These are phyloP conservation scores for Bruguiera gymnorhiza DNA, from an alignment of 345 rosid species.

Conservation along the genomic window DNA sequence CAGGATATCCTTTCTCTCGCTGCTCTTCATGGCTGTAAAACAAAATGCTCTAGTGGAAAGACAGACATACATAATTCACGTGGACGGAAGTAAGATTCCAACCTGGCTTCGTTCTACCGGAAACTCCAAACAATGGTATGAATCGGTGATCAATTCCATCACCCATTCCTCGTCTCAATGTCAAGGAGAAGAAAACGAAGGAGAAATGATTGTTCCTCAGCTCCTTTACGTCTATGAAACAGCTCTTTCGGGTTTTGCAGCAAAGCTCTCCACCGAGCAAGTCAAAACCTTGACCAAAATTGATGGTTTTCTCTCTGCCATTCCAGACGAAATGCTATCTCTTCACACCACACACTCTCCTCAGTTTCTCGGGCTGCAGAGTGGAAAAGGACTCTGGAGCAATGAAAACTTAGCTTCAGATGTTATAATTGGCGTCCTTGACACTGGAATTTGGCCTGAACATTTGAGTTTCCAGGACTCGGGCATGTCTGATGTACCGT, in stretches of 20 bases:
- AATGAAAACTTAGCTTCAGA: slow-evolving; percentile 41
- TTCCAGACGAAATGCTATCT: slow-evolving; percentile 50
- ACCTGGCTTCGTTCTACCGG: slow-evolving; percentile 11
- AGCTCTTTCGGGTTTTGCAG: slow-evolving; percentile 64
- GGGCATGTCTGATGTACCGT: slow-evolving; percentile 52
- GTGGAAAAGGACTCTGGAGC: slow-evolving; percentile 55
- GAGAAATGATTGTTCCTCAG: slow-evolving; percentile 30
- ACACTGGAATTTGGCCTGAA: slow-evolving; percentile 82
- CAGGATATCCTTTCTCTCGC: slow-evolving; percentile 18
- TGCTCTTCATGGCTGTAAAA: slow-evolving; percentile 24
- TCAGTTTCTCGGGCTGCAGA: slow-evolving; percentile 58
- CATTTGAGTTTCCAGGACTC: slow-evolving; percentile 63
- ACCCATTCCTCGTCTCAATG: slow-evolving; percentile 24
- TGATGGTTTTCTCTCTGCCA: slow-evolving; percentile 54
- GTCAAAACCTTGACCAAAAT: slow-evolving; percentile 42
- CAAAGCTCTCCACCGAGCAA: slow-evolving; percentile 50
- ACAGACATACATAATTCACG: slow-evolving; percentile 58
- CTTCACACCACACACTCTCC: slow-evolving; percentile 68
- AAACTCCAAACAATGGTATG: slow-evolving; percentile 34
- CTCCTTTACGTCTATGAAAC: slow-evolving; percentile 55
- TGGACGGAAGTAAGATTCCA: slow-evolving; percentile 43
- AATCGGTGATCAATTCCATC: slow-evolving; percentile 38
- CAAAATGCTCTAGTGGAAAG: too few relatives aligned
- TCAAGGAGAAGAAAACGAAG: slow-evolving; percentile 17
- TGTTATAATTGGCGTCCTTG: slow-evolving; percentile 62